Evolutionary conservation across 1,284 basidiomycete species (phyloP).

Genomic region (Macrocystidia cucumis): DNA sequence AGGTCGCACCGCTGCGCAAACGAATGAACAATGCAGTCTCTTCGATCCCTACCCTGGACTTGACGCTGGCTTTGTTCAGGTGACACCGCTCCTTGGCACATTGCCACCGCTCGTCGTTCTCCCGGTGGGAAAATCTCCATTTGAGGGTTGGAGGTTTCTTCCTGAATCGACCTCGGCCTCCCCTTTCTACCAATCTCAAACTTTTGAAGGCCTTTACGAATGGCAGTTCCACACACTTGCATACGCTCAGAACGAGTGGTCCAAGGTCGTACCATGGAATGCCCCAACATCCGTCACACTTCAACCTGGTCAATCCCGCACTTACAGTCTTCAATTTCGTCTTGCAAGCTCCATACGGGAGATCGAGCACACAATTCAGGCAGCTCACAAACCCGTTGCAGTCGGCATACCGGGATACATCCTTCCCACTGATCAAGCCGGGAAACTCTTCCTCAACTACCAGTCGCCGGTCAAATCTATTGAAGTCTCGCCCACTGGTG

Average conservation of each 20-base stretch:
- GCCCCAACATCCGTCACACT: conserved; percentile 42
- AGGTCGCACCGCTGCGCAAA: conserved; percentile 39
- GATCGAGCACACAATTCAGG: conserved; percentile 38
- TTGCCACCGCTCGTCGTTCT: conserved; percentile 44
- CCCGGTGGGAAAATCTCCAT: conserved; percentile 39
- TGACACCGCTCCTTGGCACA: conserved; percentile 48
- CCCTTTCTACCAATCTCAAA: conserved; percentile 51
- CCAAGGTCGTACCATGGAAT: conserved; percentile 45
- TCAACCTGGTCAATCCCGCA: conserved; percentile 38
- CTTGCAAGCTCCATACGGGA: conserved; percentile 41
- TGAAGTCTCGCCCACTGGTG: conserved; percentile 37
- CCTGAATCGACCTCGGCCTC: conserved; percentile 36
- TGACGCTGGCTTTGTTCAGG: conserved; percentile 48
- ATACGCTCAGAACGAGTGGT: conserved; percentile 52
- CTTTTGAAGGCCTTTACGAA: conserved; percentile 53
- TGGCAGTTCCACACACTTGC: conserved; percentile 56
- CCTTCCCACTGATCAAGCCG: conserved; percentile 38
- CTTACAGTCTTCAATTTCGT: conserved; percentile 47
- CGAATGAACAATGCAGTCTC: conserved; percentile 44
- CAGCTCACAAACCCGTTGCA: conserved; percentile 38
- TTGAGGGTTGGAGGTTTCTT: conserved; percentile 56
- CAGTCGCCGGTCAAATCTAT: conserved; percentile 32
- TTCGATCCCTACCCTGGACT: conserved; percentile 54
- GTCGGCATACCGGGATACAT: conserved; percentile 50
- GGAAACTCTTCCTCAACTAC: conserved; percentile 46